A percentile compares a stretch with the other conserved stretches of the same genome.
These are phyloP conservation scores for Cordyceps javanica DNA, from an alignment of 2,329 filamentous ascomycete genomes.

Conservation along the genomic window DNA sequence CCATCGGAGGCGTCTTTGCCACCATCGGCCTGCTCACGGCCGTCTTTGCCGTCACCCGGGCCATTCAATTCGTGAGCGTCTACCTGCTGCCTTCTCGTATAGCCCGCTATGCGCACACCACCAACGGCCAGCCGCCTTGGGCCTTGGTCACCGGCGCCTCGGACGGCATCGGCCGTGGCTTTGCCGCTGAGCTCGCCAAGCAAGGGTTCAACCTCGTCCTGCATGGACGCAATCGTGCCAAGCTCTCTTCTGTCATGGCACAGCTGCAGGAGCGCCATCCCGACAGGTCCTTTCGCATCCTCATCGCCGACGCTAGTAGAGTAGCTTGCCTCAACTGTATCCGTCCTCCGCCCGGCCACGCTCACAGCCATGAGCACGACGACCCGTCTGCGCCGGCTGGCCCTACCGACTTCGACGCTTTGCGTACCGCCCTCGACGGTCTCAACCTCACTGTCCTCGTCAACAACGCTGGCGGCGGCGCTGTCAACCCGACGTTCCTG, in stretches of 20 bases:
- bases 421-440: slow-evolving; percentile 9
- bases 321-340: slow-evolving; percentile 13
- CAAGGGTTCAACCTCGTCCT: slow-evolving; percentile 31
- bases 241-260: slow-evolving; percentile 22
- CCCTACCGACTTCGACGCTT: slow-evolving; percentile 5
- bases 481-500: slow-evolving; percentile 25
- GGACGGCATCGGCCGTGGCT: slow-evolving; percentile 28
- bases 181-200: slow-evolving; percentile 25
- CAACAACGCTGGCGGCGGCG: slow-evolving; percentile 26
- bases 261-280: slow-evolving; percentile 19
- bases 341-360: background rate
- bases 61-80: slow-evolving; percentile 13
- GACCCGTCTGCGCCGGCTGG: background rate
- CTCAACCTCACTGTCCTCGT: slow-evolving; percentile 19
- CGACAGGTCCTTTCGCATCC: slow-evolving; percentile 21
- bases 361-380: background rate
- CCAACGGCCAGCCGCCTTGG: slow-evolving; percentile 19
- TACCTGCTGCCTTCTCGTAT: slow-evolving; percentile 17
- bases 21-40: slow-evolving; percentile 18
- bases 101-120: slow-evolving; percentile 13
- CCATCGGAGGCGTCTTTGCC: background rate
- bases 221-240: slow-evolving; percentile 25
- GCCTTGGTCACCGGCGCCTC: slow-evolving; percentile 30
- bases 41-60: slow-evolving; percentile 11
- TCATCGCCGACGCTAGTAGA: slow-evolving; percentile 24